Percentiles rank a stretch among this genome's conserved stretches.
phyloP scores from a whole-genome alignment of 345 rosid genomes.

The Gossypium stocksii region DNA sequence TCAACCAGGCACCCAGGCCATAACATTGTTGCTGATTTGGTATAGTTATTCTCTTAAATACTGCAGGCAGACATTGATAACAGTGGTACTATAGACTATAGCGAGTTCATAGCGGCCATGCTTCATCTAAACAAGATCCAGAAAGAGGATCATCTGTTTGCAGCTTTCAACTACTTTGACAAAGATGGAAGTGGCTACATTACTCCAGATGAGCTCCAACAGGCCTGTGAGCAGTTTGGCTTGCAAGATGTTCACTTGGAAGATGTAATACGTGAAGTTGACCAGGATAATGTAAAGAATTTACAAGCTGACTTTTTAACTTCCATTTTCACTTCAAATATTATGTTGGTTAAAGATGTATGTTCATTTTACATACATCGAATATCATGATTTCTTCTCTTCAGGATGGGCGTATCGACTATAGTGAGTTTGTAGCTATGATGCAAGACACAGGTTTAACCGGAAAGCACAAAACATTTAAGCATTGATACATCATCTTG shows the following conservation, averaged over 20 bases:
- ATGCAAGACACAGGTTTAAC: slow-evolving; percentile 1
- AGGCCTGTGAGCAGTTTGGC: slow-evolving; percentile 5
- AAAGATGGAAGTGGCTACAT: slow-evolving; percentile 5
- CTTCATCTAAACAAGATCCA: slow-evolving; percentile 2
- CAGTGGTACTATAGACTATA: slow-evolving; percentile 2
- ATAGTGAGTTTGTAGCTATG: slow-evolving; percentile 6
- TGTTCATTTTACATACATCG: neutral
- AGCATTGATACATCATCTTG: neutral
- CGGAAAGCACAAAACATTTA: neutral
- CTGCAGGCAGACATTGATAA: neutral
- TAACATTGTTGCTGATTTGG: neutral
- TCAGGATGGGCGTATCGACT: neutral
- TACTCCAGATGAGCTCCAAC: neutral
- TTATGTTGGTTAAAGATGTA: neutral
- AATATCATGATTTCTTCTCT: neutral
- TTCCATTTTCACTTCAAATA: neutral
- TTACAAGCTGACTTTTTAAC: neutral
- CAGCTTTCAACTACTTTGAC: neutral
- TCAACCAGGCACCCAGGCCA: neutral
- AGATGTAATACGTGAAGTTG: neutral
- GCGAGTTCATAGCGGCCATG: slow-evolving; percentile 4
- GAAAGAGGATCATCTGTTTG: neutral
- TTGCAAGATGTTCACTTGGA: neutral
- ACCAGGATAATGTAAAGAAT: neutral
- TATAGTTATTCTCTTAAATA: neutral